Conservation (phyloP, 129 eudicot species). For the Chrysanthemum seticuspe region DNA sequence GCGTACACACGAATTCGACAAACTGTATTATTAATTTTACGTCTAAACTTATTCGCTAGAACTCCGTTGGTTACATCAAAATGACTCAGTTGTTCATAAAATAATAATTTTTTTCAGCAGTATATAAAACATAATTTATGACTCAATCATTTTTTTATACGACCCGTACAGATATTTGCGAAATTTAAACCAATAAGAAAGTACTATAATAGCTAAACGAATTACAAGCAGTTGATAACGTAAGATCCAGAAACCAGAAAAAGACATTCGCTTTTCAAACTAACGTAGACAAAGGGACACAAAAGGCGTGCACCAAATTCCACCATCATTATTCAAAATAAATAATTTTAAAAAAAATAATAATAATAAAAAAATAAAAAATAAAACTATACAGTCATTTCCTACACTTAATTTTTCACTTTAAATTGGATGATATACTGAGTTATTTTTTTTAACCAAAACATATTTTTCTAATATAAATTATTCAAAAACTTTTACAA, state of each 20-base stretch:
- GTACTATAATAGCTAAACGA: conserved; percentile 8
- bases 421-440: neutral
- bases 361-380: too few species aligned
- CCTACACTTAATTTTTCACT: neutral
- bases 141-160: too few species aligned
- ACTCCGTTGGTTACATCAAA: too few species aligned
- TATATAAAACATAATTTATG: too few species aligned
- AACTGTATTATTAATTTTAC: too few species aligned
- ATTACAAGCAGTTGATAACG: conserved; percentile 10
- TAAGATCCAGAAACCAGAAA: conserved; percentile 23
- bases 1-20: too few species aligned
- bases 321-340: conserved; percentile 15
- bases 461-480: too few species aligned
- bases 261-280: conserved; percentile 23
- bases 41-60: too few species aligned
- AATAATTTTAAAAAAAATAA: neutral
- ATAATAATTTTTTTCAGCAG: too few species aligned
- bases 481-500: neutral
- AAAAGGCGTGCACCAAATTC: conserved; percentile 24
- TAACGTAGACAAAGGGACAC: conserved; percentile 33
- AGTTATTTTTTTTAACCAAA: too few species aligned
- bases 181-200: neutral
- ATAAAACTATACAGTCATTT: too few species aligned
- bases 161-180: neutral
- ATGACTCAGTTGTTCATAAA: too few species aligned